Conservation (phyloP, 2,329 filamentous ascomycete species). For the Monilinia fructigena region DNA sequence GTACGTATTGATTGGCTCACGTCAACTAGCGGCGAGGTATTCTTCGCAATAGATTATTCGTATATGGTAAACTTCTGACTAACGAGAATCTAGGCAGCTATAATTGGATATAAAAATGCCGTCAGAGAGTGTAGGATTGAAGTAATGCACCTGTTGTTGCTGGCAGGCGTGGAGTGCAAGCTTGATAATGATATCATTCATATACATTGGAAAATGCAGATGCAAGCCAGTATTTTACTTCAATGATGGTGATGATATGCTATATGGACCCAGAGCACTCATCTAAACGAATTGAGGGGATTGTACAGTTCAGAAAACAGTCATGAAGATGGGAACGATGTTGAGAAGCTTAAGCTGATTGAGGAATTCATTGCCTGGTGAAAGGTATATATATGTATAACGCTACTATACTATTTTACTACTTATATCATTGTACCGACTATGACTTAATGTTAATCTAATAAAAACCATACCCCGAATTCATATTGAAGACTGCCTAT, state of each 20-base stretch:
- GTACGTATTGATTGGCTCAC: constrained; percentile 34
- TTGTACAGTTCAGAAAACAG: not conserved
- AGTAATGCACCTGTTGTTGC: constrained; percentile 30
- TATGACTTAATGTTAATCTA: not conserved
- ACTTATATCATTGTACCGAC: not conserved
- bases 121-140: constrained; percentile 29
- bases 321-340: constrained; percentile 14
- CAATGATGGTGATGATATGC: not conserved
- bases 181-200: constrained; percentile 25
- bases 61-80: constrained; percentile 3
- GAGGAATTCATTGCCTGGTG: not conserved
- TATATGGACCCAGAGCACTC: not conserved
- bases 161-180: constrained; percentile 27
- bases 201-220: constrained; percentile 13
- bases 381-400: not conserved
- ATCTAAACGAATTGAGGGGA: not conserved
- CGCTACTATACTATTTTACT: not conserved
- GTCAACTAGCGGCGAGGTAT: constrained; percentile 38
- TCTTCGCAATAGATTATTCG: not conserved
- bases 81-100: constrained; percentile 29
- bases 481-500: not conserved
- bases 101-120: constrained; percentile 32
- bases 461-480: not conserved
- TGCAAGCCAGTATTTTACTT: not conserved
- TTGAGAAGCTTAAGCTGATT: constrained; percentile 1